These are phyloP conservation scores for Pezicula carpinea DNA, from an alignment of 2,329 filamentous ascomycete genomes.

Conservation along the genomic window DNA sequence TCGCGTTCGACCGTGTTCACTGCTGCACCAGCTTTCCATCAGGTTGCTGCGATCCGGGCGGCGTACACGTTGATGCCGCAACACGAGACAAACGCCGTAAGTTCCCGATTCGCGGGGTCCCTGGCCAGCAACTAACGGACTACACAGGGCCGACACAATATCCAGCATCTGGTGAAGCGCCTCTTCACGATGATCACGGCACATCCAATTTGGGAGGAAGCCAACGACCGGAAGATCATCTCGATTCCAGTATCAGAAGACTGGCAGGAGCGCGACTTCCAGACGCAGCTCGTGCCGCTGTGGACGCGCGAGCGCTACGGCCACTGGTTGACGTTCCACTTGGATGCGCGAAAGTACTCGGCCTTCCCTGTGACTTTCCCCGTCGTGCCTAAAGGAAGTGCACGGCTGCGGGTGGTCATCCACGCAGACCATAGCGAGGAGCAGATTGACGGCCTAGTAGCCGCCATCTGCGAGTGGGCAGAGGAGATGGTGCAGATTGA, in stretches of 20 bases:
- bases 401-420: slow-evolving; percentile 35
- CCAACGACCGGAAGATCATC: slow-evolving; percentile 24
- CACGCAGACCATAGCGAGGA: slow-evolving; percentile 36
- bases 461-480: slow-evolving; percentile 28
- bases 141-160: slow-evolving; percentile 7
- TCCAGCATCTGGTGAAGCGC: slow-evolving; percentile 22
- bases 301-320: slow-evolving; percentile 18
- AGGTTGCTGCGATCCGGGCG: slow-evolving; percentile 33
- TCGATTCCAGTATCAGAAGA: slow-evolving; percentile 24
- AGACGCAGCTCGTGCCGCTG: slow-evolving; percentile 28
- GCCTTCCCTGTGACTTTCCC: slow-evolving; percentile 31
- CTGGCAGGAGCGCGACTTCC: slow-evolving; percentile 19
- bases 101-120: too few relatives aligned
- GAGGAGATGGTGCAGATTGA: slow-evolving; percentile 28
- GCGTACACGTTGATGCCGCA: slow-evolving; percentile 24
- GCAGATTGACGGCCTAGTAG: slow-evolving; percentile 30
- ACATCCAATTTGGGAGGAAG: slow-evolving; percentile 20
- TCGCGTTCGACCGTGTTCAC: slow-evolving; percentile 36
- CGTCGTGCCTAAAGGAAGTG: slow-evolving; percentile 34
- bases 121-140: too few relatives aligned
- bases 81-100: too few relatives aligned
- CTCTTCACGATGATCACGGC: slow-evolving; percentile 24
- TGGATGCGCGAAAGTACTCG: background rate
- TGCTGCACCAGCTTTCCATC: slow-evolving; percentile 36
- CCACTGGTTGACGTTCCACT: slow-evolving; percentile 1